Base-by-base conservation (phyloP, 768 basidiomycete genomes). In the Tricholoma sp. region DNA sequence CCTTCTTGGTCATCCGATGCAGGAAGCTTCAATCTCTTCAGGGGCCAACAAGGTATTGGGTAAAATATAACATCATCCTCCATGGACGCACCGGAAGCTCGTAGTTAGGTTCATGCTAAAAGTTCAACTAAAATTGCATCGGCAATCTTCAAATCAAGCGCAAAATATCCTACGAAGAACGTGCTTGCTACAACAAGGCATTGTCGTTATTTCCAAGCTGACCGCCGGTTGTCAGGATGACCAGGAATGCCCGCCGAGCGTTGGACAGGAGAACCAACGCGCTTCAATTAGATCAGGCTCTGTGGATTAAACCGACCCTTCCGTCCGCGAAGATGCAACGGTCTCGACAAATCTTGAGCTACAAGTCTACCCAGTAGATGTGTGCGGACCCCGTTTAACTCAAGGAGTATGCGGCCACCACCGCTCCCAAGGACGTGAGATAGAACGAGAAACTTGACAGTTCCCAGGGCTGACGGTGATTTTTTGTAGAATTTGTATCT, bases 151-250 rank as follows among this genome's bases (percentile, higher is more conserved):
- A 78, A 66, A 11, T 63, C 77, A 50, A 78, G 65, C 16, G 77
- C 68, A 57, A 79, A 78, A 47, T 73, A 70, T 16, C 76, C 78
- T 50, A 76, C 69, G 4, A 76, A 77, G 61, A 77, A 77, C 65
- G 78, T 74, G 58, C 78, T 76, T 5, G 76, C 74, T 7, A 79
- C 77, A n/a, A 79, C 78, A 4, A 76, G 77, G 53, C 76, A 78
- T 58, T 73, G 61, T 78, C 76, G 21, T 75, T 67, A 62, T 77
- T 69, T 9, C 76, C 77, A 34, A 79, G 69, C 74, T 74, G 35
- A 22, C 22, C 12, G 31, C 14, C 59, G 14, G 11, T 46, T 7
- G 18, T 11, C 49, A 29, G 57, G 50, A 21, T 8, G 35, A 16
- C 14, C 24, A 27, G 24, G 24, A 27, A 27, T 37, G 35, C 35